phyloP scores from a whole-genome alignment of 2,329 filamentous ascomycete genomes.

The Tolypocladium inflatum region DNA sequence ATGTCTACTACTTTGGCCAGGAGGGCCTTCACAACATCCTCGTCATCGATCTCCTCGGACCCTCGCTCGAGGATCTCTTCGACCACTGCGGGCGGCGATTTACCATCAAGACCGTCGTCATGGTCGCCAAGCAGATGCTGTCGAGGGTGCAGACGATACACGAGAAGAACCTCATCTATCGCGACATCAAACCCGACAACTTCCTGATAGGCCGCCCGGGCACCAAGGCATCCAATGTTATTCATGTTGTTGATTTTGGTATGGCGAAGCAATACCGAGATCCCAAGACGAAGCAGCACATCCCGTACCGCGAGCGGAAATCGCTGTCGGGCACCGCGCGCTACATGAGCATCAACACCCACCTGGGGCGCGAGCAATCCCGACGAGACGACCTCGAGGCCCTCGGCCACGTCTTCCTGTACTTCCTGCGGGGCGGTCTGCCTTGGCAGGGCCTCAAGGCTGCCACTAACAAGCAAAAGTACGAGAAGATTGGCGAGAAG shows the following conservation, averaged over 20 bases:
- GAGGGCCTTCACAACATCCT: constrained; percentile 98
- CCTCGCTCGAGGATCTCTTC: constrained; percentile 92
- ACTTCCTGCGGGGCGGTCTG: constrained; percentile 61
- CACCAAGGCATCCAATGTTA: constrained; percentile 93
- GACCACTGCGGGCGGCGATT: constrained; percentile 95
- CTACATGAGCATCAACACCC: constrained; percentile 99
- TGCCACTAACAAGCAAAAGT: constrained; percentile 87
- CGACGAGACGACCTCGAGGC: constrained; percentile 93
- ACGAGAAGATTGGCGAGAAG: constrained; percentile 99
- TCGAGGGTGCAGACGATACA: constrained; percentile 90
- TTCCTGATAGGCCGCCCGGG: constrained; percentile 90
- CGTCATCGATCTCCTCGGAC: constrained; percentile 91
- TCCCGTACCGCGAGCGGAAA: constrained; percentile 94
- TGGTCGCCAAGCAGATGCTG: constrained; percentile 99
- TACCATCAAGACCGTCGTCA: constrained; percentile 93
- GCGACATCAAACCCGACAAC: constrained; percentile 99
- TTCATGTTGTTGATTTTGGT: constrained; percentile 97
- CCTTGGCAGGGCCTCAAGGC: constrained; percentile 68
- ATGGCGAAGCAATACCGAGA: constrained; percentile 99
- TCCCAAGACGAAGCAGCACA: constrained; percentile 98
- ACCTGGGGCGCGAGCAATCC: constrained; percentile 91
- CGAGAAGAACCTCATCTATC: constrained; percentile 98
- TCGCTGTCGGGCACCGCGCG: constrained; percentile 91
- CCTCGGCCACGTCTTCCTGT: constrained; percentile 65
- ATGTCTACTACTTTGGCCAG: constrained; percentile 99